Conservation (phyloP, 169 alveolate genomes). For the Eimeria necatrix region DNA sequence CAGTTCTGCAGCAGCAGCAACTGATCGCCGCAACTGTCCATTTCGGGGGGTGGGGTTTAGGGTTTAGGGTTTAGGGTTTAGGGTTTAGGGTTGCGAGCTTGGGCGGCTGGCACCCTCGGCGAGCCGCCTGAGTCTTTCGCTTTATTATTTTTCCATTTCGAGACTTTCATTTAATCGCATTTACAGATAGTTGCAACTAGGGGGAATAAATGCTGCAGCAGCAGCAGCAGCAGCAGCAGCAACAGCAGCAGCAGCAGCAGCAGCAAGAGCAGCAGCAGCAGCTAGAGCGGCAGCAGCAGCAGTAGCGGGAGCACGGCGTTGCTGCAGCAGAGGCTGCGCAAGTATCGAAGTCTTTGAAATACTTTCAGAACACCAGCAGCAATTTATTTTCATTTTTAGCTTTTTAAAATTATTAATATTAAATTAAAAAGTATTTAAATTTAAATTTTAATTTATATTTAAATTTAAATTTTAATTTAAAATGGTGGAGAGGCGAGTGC, state of each 20-base stretch:
- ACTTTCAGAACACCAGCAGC: background rate
- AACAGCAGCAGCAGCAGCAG: background rate
- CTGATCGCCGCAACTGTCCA: background rate
- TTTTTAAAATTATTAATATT: background rate
- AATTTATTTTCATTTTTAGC: background rate
- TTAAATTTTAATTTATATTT: background rate
- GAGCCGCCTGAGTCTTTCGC: background rate
- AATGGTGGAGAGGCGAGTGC: background rate
- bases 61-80: background rate
- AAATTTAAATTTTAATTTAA: background rate
- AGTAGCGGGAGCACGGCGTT: background rate
- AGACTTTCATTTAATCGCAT: background rate
- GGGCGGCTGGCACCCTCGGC: background rate
- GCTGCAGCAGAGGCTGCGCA: background rate
- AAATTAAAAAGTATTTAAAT: no score
- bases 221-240: conserved; percentile 10
- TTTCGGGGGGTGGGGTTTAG: no score
- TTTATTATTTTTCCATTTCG: background rate
- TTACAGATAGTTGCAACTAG: background rate
- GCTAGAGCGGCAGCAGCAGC: no score
- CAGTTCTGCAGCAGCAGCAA: background rate
- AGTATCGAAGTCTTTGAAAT: background rate
- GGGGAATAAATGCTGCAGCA: background rate
- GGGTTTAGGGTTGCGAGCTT: background rate
- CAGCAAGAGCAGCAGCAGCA: background rate